Base-by-base conservation (phyloP, 768 basidiomycete species). In the Tephrocybe sp. region DNA sequence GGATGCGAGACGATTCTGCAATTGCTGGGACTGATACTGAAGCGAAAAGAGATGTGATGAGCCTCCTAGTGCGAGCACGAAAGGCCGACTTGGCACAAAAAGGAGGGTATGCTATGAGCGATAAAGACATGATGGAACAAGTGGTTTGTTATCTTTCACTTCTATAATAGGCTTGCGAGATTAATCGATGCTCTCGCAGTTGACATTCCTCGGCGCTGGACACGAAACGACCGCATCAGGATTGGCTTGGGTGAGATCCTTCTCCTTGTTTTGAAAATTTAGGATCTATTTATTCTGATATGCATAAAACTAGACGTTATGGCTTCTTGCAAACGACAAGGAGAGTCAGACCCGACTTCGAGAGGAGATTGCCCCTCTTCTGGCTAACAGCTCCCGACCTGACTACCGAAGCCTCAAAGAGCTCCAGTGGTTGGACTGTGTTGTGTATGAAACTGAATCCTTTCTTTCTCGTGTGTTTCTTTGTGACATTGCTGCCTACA, bases 11-110 rank as follows among this genome's bases (percentile, higher is more conserved):
- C 3, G 77, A 77, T 16, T 60, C 68, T 12, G 51, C 54, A 31
- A 52, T 72, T 10, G 35, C 58, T 10, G 49, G 62, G 10, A 67
- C 68, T 4, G 77, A 77, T 46, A 67, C 59, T 4, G 65, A 68
- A 20, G 64, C 69, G 8, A 78, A 79, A 58, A 67, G 69, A 42
- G 78, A 80, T 65, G 75, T 80, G 42, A 80, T 79, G 78, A 72
- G 68, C 45, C 53, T 79, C n/a, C 66, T 80, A 0, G 72, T 79
- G 11, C 68, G 73, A 20, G 72, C 75, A 9, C 65, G 75, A 17
- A 72, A 70, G 51, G 68, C 66, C 8, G 72, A 72, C 30, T 42
- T 65, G 23, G 66, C 67, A 34, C 68, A 65, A 26, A 65, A 65
- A 13, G 56, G 52, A 12, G 68, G 58, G 26, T 77, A 75, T 55